A percentile compares a stretch with the other conserved stretches of the same genome.
phyloP scores from a whole-genome alignment of 176 grass and related monocot species.

The Neostapfia colusana region DNA sequence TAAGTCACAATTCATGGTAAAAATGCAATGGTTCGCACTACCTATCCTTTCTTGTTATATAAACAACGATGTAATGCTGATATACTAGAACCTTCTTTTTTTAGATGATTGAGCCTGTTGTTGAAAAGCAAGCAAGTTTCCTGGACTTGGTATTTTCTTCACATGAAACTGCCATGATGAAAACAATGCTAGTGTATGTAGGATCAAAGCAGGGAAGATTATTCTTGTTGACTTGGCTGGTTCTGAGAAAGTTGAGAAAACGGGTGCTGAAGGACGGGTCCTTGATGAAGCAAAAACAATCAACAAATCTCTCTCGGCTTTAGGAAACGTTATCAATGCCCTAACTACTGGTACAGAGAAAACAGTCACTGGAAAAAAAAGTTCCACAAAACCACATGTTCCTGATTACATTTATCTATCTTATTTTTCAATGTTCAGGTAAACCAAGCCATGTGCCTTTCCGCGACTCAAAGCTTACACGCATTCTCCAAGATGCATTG shows the following conservation, averaged over 20 bases:
- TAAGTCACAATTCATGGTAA: background rate
- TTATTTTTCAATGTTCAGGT: slow-evolving; percentile 47
- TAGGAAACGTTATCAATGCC: slow-evolving; percentile 93
- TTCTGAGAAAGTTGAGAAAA: slow-evolving; percentile 92
- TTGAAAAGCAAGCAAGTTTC: background rate
- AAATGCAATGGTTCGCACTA: background rate
- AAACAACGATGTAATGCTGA: background rate
- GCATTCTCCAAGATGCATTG: slow-evolving; percentile 94
- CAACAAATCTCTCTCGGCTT: slow-evolving; percentile 85
- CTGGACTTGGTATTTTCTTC: background rate
- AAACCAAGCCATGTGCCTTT: slow-evolving; percentile 86
- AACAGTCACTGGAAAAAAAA: background rate
- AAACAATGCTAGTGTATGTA: slow-evolving; percentile 11
- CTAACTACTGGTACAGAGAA: slow-evolving; percentile 66
- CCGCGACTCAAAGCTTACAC: slow-evolving; percentile 86
- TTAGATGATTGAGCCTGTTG: background rate
- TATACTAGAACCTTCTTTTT: background rate
- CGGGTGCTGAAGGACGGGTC: slow-evolving; percentile 72
- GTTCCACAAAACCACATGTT: slow-evolving; percentile 14
- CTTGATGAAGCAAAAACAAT: slow-evolving; percentile 93
- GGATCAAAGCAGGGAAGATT: slow-evolving; percentile 73
- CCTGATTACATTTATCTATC: slow-evolving; percentile 18
- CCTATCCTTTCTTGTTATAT: slow-evolving; percentile 5
- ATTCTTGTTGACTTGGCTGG: slow-evolving; percentile 91
- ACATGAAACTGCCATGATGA: slow-evolving; percentile 6